Conservation (phyloP, 2,329 filamentous ascomycete species). For the Neofusicoccum ribis region DNA sequence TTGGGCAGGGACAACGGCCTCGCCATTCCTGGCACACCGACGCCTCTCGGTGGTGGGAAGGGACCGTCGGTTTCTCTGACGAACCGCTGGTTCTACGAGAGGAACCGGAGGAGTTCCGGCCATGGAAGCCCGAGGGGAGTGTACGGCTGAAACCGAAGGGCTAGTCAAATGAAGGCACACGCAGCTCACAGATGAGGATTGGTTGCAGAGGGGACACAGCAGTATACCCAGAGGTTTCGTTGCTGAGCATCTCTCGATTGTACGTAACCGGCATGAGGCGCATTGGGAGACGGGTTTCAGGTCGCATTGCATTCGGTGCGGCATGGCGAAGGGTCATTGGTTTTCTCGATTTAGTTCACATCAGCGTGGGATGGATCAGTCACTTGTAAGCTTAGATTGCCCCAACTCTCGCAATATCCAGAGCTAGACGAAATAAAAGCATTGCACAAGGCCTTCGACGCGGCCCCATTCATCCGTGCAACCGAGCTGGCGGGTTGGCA, state of each 20-base stretch:
- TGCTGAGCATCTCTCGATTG: background rate
- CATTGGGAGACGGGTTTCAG: background rate
- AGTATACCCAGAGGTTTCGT: background rate
- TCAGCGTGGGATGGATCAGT: background rate
- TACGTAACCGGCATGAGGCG: constrained; percentile 4
- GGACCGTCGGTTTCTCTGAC: constrained; percentile 76
- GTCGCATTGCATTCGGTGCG: background rate
- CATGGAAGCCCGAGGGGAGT: constrained; percentile 6
- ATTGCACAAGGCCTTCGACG: background rate
- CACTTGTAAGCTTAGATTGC: background rate
- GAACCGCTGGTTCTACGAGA: constrained; percentile 94
- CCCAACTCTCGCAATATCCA: background rate
- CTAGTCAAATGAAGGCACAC: background rate
- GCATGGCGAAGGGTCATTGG: background rate
- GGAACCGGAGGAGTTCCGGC: constrained; percentile 56
- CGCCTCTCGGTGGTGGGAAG: constrained; percentile 54
- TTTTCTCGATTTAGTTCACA: background rate
- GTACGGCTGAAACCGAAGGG: background rate
- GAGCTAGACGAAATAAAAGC: background rate
- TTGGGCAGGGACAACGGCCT: constrained; percentile 33
- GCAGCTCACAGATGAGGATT: background rate
- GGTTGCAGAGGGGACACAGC: background rate
- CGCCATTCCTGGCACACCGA: constrained; percentile 62
- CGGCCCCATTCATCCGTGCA: background rate
- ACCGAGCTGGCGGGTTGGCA: background rate